Conservation (phyloP, 1,284 basidiomycete genomes). For the Phellinidium pouzarii region DNA sequence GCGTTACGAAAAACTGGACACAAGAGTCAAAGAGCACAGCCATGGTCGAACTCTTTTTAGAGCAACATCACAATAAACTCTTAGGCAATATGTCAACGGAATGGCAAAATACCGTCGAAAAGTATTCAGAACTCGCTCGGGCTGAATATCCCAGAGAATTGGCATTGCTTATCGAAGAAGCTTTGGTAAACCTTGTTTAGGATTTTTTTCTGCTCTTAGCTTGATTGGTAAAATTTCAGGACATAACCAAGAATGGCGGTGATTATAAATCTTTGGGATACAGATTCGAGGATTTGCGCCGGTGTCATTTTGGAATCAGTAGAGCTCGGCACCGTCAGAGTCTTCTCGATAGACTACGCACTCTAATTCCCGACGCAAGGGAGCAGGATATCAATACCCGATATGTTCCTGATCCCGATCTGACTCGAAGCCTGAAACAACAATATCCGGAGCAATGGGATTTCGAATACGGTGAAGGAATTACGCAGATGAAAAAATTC, state of each 20-base stretch:
- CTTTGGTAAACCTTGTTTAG: constrained; percentile 14
- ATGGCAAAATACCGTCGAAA: constrained; percentile 20
- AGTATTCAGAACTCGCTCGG: constrained; percentile 17
- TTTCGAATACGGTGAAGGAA: neutral
- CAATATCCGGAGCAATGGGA: neutral
- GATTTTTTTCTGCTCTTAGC: neutral
- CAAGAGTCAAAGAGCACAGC: constrained; percentile 10
- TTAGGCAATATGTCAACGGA: constrained; percentile 20
- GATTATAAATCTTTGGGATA: neutral
- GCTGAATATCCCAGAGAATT: constrained; percentile 14
- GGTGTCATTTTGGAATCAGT: neutral
- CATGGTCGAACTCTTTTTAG: constrained; percentile 19
- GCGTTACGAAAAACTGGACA: neutral
- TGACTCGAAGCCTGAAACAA: neutral
- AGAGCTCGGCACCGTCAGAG: neutral
- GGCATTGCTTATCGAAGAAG: constrained; percentile 20
- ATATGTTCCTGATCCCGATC: neutral
- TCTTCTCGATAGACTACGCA: neutral
- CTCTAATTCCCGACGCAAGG: neutral
- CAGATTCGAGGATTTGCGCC: neutral
- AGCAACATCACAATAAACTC: constrained; percentile 18
- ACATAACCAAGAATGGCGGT: constrained; percentile 8
- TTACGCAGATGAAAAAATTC: neutral
- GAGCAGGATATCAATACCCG: neutral
- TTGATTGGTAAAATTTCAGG: neutral